Evolutionary conservation across 805 yeast genomes (phyloP), one percentile per base, ranked within the genome.

Genomic region (Sugiyamaella mastotermitis): DNA sequence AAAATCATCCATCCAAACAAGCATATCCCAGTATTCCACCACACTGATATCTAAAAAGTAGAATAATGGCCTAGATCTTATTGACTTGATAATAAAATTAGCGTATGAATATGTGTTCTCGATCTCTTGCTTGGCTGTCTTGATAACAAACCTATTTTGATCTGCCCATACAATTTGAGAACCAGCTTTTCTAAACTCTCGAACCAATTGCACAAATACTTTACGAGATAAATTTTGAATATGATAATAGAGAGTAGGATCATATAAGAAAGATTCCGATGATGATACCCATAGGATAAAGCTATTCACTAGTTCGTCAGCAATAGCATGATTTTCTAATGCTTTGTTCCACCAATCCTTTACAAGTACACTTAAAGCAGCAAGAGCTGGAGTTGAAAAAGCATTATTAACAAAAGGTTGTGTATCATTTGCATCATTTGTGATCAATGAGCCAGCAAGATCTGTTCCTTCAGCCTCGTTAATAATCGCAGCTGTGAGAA

Each of bases 341-440:
- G 96, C 97, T 52, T 78, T 82, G 52, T 86, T 94, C 95, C 97
- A 90, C 96, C 96, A 86, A 22, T 71, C 77, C 51, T 82, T 85
- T 9, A 92, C 82, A 72, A 92, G 65, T 5, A 70, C 58, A 53
- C 94, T 73, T 40, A 92, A 66, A 1, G 81, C 81, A 7, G 68
- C 58, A 45, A 92, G 65, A 2, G 96, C 83, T 0, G 83, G 75
- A 0, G 78, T 71, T 8, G 88, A 80, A 50, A 90, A 88, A 0
- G 94, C 74, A 57, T 90, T 94, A 48, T 80, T 84, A 10, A 90
- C 82, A 49, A 88, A 74, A 2, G 65, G 62, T 3, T 52, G 49
- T 10, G 50, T 42, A 6, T 57, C 58, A 14, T 50, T 50, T 8
- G 55, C 51, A 11, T 48, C 50, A 1, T 58, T 62, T 9, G 56